phyloP scores from a whole-genome alignment of 371 early-diverging fungal species.

The Mortierella polycephala region DNA sequence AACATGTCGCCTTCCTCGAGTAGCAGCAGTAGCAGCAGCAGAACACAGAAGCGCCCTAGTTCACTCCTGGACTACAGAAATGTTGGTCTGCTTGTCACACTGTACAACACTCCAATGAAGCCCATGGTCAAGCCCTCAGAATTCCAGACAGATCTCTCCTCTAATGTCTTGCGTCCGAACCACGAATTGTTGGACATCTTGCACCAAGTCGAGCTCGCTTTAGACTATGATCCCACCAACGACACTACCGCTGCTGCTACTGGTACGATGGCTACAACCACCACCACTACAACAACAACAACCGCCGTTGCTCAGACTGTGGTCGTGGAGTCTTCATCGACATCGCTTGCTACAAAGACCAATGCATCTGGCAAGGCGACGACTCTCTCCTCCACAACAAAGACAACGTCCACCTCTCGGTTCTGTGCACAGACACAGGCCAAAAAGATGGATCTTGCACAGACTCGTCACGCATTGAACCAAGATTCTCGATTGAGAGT shows the following conservation, averaged over 20 bases:
- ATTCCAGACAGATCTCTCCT: conserved; percentile 29
- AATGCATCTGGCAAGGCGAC: not conserved
- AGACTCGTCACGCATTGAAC: conserved; percentile 17
- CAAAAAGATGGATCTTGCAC: conserved; percentile 19
- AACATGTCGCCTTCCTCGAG: not conserved
- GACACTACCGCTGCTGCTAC: not conserved
- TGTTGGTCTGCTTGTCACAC: conserved; percentile 34
- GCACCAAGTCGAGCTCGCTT: conserved; percentile 8
- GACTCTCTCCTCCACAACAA: not conserved
- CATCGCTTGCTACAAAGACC: no score
- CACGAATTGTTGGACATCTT: conserved; percentile 10
- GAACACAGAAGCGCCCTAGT: conserved; percentile 5
- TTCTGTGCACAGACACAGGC: conserved; percentile 7
- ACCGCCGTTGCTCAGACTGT: not conserved
- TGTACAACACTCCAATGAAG: conserved; percentile 13
- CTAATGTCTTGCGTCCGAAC: conserved; percentile 18
- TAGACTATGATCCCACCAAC: not conserved
- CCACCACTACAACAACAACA: conserved; percentile 7
- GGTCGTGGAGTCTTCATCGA: no score
- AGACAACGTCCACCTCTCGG: not conserved
- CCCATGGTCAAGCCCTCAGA: conserved; percentile 37
- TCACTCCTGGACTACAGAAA: conserved; percentile 45
- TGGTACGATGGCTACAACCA: not conserved
- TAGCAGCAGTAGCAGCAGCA: not conserved
- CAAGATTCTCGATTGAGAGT: conserved; percentile 16